These are phyloP conservation scores for Xylaria palmicola DNA, from an alignment of 495 filamentous ascomycete genomes.

Conservation along the genomic window DNA sequence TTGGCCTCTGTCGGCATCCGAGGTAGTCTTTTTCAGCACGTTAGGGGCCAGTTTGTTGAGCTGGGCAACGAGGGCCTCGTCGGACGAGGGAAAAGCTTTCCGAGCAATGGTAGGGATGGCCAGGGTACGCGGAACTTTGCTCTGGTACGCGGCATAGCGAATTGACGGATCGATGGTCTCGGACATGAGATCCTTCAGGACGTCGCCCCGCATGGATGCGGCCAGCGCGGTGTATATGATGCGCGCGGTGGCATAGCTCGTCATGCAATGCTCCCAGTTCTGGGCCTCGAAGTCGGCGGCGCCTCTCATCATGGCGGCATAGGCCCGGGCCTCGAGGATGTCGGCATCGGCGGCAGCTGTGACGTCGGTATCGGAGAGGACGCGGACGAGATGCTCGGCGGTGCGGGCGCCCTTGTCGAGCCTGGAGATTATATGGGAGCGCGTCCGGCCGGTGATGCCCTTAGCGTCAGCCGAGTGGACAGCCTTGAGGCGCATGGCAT, in stretches of 20 bases:
- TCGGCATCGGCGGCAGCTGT: slow-evolving; percentile 68
- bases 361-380: slow-evolving; percentile 57
- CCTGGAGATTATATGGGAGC: slow-evolving; percentile 83
- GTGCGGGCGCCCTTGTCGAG: slow-evolving; percentile 73
- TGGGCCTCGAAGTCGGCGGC: slow-evolving; percentile 81
- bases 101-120: slow-evolving; percentile 75
- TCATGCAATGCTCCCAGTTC: slow-evolving; percentile 77
- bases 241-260: slow-evolving; percentile 69
- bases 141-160: slow-evolving; percentile 89
- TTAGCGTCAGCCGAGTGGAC: slow-evolving; percentile 74
- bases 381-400: slow-evolving; percentile 64
- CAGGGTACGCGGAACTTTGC: slow-evolving; percentile 78
- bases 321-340: slow-evolving; percentile 83
- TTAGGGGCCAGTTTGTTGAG: slow-evolving; percentile 73
- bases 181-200: slow-evolving; percentile 80
- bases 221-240: slow-evolving; percentile 78
- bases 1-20: slow-evolving; percentile 54
- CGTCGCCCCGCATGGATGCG: slow-evolving; percentile 59
- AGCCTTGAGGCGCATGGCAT: slow-evolving; percentile 93
- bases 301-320: slow-evolving; percentile 70
- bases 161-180: slow-evolving; percentile 90
- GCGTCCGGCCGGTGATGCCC: slow-evolving; percentile 72
- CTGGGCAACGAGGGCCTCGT: slow-evolving; percentile 59
- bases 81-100: slow-evolving; percentile 65
- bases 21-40: slow-evolving; percentile 62